A percentile compares a stretch with the other conserved stretches of the same genome.
phyloP scores from a whole-genome alignment of 2,329 filamentous ascomycete species.

The Colletotrichum australisinense region DNA sequence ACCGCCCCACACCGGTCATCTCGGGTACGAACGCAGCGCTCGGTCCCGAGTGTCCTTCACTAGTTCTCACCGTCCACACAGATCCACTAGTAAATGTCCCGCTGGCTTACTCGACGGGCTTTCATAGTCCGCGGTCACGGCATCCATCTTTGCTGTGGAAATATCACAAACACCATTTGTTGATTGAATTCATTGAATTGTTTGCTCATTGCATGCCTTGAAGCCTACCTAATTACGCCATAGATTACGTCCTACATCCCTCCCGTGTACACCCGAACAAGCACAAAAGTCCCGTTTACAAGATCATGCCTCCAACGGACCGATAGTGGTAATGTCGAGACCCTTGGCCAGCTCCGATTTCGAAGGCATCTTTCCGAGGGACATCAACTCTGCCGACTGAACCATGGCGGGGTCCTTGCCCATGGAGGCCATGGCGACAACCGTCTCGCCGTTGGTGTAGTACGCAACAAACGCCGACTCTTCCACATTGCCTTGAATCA shows the following conservation, averaged over 20 bases:
- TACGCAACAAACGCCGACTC: conserved; percentile 89
- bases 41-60: neutral
- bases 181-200: neutral
- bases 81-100: neutral
- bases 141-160: neutral
- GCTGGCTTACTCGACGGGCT: neutral
- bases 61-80: neutral
- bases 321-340: conserved; percentile 60
- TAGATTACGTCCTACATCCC: neutral
- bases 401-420: conserved; percentile 87
- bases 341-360: conserved; percentile 82
- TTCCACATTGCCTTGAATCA: conserved; percentile 81
- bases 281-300: neutral
- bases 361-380: conserved; percentile 80
- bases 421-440: conserved; percentile 94
- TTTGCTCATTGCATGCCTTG: neutral
- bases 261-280: neutral
- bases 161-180: neutral
- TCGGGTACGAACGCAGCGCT: neutral
- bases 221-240: neutral
- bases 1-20: neutral
- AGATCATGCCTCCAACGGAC: conserved; percentile 44
- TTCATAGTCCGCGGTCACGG: neutral
- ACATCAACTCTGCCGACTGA: conserved; percentile 88
- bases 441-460: conserved; percentile 86